phyloP scores from a whole-genome alignment of 495 filamentous ascomycete genomes.

The Penicillium argentinense region DNA sequence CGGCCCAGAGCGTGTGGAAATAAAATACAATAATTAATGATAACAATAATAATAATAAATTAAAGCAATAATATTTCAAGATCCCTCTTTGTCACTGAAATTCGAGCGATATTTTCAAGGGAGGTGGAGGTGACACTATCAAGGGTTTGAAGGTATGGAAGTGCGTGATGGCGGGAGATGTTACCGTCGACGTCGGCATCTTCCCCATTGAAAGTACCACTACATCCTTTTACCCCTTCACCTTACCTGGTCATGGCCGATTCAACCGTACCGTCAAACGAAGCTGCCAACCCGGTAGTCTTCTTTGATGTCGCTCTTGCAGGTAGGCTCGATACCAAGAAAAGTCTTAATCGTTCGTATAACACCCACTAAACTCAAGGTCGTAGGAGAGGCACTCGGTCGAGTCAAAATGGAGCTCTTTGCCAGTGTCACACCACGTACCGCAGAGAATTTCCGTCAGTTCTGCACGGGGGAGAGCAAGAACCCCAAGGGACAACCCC shows the following conservation, averaged over 20 bases:
- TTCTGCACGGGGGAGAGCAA: constrained; percentile 96
- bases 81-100: no score
- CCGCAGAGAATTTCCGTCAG: constrained; percentile 95
- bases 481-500: constrained; percentile 72
- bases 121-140: no score
- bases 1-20: background rate
- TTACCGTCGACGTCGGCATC: no score
- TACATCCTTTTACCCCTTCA: background rate
- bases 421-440: constrained; percentile 77
- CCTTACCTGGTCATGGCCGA: constrained; percentile 11
- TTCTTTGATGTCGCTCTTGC: constrained; percentile 95
- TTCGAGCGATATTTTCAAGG: no score
- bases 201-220: background rate
- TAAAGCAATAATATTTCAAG: background rate
- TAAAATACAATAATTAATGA: background rate
- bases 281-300: constrained; percentile 59
- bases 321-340: constrained; percentile 55
- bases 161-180: no score
- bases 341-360: background rate
- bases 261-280: background rate
- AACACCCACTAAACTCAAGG: background rate
- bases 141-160: no score
- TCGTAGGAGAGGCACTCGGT: constrained; percentile 88
- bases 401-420: constrained; percentile 94
- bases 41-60: background rate